Base-by-base conservation (phyloP, 306 rosid genomes). In the Lotus japonicus region DNA sequence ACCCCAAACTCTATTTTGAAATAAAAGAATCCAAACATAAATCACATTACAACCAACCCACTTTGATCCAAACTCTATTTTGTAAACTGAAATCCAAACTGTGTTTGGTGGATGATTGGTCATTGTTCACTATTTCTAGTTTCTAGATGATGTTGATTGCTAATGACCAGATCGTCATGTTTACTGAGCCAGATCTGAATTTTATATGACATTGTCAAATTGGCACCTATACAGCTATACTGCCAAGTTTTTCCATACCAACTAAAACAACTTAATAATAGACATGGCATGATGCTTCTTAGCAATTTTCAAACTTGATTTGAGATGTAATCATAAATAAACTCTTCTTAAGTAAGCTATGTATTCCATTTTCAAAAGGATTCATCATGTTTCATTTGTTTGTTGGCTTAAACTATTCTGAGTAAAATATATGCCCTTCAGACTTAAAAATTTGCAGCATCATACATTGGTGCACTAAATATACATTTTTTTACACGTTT, bases 261-360 rank as follows among this genome's bases (percentile, higher is more conserved):
- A 1, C 26, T 52, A 68, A 49, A 75, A 45, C 33, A 72, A 51
- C 68, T 66, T 44, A 48, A 71, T 63, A 28, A 66, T 68, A 61
- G 15, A 31, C 17, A 35, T 9, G 36, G 12, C 56, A 78, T 72
- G 65, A 54, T 81, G 49, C 58, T 19, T n/a, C 61, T 19, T 55
- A 72, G 61, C 18, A 8, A 7, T 15, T 51, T 73, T 59, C 15
- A 64, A 55, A 21, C 57, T 45, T 73, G 23, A 63, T 68, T 66
- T n/a, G 7, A 39, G 42, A 18, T 80, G 60, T 44, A 69, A 55
- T 55, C 31, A 74, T 42, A 67, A 68, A 64, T 67, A 67, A 68
- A 64, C 63, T 61, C 36, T 39, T 13, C 54, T 53, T 68, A 77
- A 42, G 68, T 26, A 12, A 58, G 45, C 63, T 43, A 49, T 70